Percentiles rank a stretch among this genome's conserved stretches.
phyloP scores from a whole-genome alignment of 176 grass and related monocot species.

The Carex pumila region DNA sequence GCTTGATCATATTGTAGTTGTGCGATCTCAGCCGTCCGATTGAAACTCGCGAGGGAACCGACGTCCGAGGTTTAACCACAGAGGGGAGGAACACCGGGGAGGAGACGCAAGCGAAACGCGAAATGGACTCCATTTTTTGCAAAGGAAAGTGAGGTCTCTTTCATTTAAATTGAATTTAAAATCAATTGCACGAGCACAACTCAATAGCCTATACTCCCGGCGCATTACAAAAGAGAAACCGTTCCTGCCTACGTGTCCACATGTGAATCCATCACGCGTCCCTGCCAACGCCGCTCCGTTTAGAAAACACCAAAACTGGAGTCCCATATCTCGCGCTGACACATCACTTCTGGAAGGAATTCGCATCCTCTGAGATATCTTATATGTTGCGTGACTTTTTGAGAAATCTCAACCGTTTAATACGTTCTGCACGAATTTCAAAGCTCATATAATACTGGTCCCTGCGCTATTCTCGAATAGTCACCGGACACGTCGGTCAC shows the following conservation, averaged over 20 bases:
- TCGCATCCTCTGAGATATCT: no score
- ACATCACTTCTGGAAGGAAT: neutral
- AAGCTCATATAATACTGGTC: no score
- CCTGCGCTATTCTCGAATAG: no score
- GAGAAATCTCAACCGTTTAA: no score
- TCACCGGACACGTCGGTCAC: no score
- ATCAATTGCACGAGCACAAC: neutral
- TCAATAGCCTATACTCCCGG: neutral
- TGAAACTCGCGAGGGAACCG: neutral
- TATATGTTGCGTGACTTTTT: no score
- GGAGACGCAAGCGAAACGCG: neutral
- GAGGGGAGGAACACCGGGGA: neutral
- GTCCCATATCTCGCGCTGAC: neutral
- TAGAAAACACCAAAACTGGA: neutral
- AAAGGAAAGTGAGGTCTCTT: neutral
- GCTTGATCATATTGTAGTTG: neutral
- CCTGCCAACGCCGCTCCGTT: neutral
- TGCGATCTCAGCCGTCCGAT: slow-evolving; percentile 12
- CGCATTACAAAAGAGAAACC: neutral
- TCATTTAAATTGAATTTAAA: neutral
- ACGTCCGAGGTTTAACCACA: neutral
- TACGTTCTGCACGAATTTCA: no score
- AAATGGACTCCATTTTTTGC: slow-evolving; percentile 16
- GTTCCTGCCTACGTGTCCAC: neutral
- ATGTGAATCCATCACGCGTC: neutral